Evolutionary conservation across 495 filamentous ascomycete genomes (phyloP).

Genomic region (Acidomyces sp.): DNA sequence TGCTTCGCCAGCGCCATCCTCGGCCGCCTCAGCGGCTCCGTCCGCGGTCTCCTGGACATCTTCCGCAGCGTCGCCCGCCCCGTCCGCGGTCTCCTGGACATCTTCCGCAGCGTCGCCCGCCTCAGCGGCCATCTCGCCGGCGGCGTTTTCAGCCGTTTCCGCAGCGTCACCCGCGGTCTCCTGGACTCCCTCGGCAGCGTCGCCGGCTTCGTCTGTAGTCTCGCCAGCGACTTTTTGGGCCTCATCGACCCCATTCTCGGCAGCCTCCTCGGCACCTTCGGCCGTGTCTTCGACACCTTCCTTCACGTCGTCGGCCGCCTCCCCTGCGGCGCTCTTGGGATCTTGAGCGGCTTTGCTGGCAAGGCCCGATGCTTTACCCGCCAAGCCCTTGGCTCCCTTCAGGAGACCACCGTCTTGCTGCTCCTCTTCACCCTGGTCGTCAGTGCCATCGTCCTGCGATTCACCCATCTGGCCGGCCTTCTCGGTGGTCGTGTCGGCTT

Average conservation of each 20-base stretch:
- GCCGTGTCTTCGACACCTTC: conserved; percentile 23
- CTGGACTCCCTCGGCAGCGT: conserved; percentile 13
- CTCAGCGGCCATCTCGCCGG: conserved; percentile 9
- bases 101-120: conserved; percentile 17
- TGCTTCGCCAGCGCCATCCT: conserved; percentile 12
- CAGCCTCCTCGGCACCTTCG: conserved; percentile 17
- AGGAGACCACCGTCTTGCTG: conserved; percentile 16
- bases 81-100: conserved; percentile 13
- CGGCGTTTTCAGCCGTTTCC: conserved; percentile 23
- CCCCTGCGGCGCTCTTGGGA: conserved; percentile 24
- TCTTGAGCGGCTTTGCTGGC: conserved; percentile 22
- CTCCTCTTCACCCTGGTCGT: conserved; percentile 15
- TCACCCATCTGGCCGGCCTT: conserved; percentile 19
- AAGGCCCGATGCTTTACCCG: conserved; percentile 16
- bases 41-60: conserved; percentile 24
- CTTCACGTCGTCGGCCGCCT: conserved; percentile 20
- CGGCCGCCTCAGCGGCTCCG: conserved; percentile 20
- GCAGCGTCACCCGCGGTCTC: conserved; percentile 17
- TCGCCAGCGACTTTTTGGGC: conserved; percentile 22
- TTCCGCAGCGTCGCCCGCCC: conserved; percentile 16
- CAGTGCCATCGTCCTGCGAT: conserved; percentile 12
- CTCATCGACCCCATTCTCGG: conserved; percentile 19
- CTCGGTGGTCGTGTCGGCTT: conserved; percentile 17
- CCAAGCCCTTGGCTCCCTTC: conserved; percentile 17
- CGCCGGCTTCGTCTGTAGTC: conserved; percentile 18